Base-by-base conservation (phyloP, 208 protist genomes). In the Trypanosoma avium region DNA sequence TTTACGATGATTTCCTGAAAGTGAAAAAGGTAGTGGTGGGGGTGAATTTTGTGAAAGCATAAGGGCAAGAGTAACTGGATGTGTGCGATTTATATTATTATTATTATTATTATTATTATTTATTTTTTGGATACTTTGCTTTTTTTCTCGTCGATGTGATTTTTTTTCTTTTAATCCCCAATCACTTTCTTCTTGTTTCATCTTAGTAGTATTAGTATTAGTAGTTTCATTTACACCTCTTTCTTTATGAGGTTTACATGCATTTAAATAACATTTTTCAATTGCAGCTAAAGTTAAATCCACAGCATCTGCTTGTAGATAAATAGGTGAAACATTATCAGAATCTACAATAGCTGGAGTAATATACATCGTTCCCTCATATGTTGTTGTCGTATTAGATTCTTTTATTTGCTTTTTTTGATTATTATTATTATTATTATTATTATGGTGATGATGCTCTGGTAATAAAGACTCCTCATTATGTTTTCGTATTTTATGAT, bases 51-150 rank as follows among this genome's bases (percentile, higher is more conserved):
- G 1, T 8, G 4, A 38, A 7, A 55, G 13, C 29, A 63, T 49
- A n/a, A 63, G 15, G 12, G 58, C 58, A 53, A 63, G 30, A 21
- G 58, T 46, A 15, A 59, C 10, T 7, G 53, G 53, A 59, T 59
- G 33, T 30, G 27, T 8, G 26, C 7, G 33, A 22, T 29, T 36
- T 17, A 36, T 12, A 17, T 38, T 38, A 10, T 38, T 38, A 10
- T 38, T 38, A 5, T 38, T 38, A 10, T 10, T 38, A 10, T 38
- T 38, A 10, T 38, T 5, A 38, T 13, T 38, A 38, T 5, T 38
- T 13, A 38, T 38, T 38, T 38, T 38, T 10, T 13, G 33, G 5
- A 38, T 10, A 10, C 10, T 10, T 38, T 13, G 10, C 10, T 10
- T 38, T 38, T 38, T 5, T 5, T 13, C 33, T 38, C 10, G 7